phyloP scores from a whole-genome alignment of 495 filamentous ascomycete species.

The Aspergillus asperescens region DNA sequence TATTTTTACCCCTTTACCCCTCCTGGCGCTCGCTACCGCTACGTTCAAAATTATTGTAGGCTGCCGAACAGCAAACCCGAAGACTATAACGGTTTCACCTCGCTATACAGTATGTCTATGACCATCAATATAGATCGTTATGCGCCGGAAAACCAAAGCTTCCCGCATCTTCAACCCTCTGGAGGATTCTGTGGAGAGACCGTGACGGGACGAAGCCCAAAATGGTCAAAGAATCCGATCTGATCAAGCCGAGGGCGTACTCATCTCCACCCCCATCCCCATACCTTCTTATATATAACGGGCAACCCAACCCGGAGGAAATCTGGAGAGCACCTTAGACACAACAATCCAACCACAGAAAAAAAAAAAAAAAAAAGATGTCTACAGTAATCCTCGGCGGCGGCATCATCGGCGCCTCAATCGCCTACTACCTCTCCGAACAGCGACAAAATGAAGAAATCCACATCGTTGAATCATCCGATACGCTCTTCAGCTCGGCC shows the following conservation, averaged over 20 bases:
- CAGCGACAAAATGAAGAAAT: conserved; percentile 46
- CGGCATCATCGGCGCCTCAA: conserved; percentile 75
- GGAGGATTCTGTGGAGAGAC: too few species aligned
- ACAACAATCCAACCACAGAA: too few species aligned
- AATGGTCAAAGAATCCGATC: conserved; percentile 5
- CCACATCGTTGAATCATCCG: conserved; percentile 63
- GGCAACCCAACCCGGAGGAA: too few species aligned
- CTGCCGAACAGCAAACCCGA: too few species aligned
- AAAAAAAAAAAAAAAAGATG: conserved; percentile 25
- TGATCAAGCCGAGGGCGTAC: conserved; percentile 6
- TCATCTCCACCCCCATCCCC: not conserved
- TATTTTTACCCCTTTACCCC: too few species aligned
- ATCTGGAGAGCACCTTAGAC: too few species aligned
- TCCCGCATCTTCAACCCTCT: too few species aligned
- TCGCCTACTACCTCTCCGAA: conserved; percentile 64
- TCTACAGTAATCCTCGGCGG: conserved; percentile 68
- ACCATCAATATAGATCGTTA: too few species aligned
- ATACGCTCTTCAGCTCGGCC: conserved; percentile 62
- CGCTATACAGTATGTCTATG: too few species aligned
- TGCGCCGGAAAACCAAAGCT: not conserved
- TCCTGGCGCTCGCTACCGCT: too few species aligned
- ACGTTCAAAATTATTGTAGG: too few species aligned
- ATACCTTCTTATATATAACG: not conserved
- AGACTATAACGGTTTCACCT: too few species aligned
- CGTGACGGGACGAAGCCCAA: not conserved